Percentiles rank a stretch among this genome's conserved stretches.
These are phyloP conservation scores for Apiospora malaysiana DNA, from an alignment of 2,329 filamentous ascomycete genomes.

Conservation along the genomic window DNA sequence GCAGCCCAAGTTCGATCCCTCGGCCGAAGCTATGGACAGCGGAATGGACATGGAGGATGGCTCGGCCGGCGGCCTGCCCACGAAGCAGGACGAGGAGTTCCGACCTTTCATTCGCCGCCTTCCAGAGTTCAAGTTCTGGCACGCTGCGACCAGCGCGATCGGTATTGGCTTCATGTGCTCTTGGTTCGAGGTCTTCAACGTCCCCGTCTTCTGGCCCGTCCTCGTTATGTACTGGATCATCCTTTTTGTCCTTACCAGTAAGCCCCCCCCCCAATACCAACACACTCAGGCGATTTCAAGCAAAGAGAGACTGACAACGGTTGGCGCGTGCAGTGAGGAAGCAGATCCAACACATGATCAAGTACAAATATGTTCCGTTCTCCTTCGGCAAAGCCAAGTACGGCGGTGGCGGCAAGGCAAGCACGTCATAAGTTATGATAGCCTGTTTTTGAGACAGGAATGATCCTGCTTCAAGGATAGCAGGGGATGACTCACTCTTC, in stretches of 20 bases:
- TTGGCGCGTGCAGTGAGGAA: constrained; percentile 74
- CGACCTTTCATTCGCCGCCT: constrained; percentile 94
- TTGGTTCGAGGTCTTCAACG: constrained; percentile 93
- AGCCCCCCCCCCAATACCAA: constrained; percentile 45
- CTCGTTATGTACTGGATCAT: constrained; percentile 99
- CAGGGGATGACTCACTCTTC: background rate
- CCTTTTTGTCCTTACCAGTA: constrained; percentile 93
- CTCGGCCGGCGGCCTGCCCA: constrained; percentile 79
- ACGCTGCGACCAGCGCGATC: constrained; percentile 89
- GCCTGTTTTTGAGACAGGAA: background rate
- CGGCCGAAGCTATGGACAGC: constrained; percentile 86
- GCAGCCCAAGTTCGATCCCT: constrained; percentile 98
- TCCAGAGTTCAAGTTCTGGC: constrained; percentile 99
- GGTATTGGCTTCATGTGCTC: constrained; percentile 83
- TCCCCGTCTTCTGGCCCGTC: constrained; percentile 99
- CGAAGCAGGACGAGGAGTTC: constrained; percentile 97
- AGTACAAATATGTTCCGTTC: constrained; percentile 98
- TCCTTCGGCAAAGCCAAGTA: constrained; percentile 89
- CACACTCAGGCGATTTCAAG: constrained; percentile 23
- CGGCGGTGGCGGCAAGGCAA: constrained; percentile 60
- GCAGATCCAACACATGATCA: constrained; percentile 99
- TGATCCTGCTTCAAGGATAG: background rate
- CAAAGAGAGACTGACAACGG: background rate
- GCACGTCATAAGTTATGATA: constrained; percentile 41
- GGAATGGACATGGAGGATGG: constrained; percentile 98